Evolutionary conservation across 805 yeast genomes (phyloP), one percentile per base, ranked within the genome.

Genomic region (Soucietia sequanensis): DNA sequence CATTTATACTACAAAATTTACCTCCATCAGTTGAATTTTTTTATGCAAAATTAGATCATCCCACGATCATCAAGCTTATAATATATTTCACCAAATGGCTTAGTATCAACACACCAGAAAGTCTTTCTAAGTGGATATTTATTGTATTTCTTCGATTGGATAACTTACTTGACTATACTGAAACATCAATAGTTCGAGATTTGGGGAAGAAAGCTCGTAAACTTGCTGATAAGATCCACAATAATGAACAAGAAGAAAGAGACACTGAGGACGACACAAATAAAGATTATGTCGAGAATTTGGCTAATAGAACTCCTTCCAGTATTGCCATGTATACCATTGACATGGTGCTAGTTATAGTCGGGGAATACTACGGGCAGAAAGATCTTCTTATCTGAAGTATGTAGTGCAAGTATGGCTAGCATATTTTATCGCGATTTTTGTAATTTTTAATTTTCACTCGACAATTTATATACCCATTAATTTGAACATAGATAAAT

Each of bases 131-230:
- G 35, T 68, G 74, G 74, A 54, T 68, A 6, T 68, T 60, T 51
- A 37, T 45, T 13, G 37, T 59, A 7, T 51, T 68, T 25, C 41
- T 65, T 14, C 48, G 70, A 18, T 41, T 66, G n/a, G 73, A 67
- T 42, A 44, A 44, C 22, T 49, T 52, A 2, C 39, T 68, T 17
- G 70, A 66, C 23, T 48, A 50, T 17, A 51, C 47, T 30, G 72
- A 68, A 36, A 22, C 46, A 16, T 48, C 68, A 4, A 44, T 64
- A 10, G 47, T 68, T 15, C 50, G 72, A 20, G 66, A 57, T 6
- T 49, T 68, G 38, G 72, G 61, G 2, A 50, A 54, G 37, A 68
- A 68, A 43, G 72, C 74, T 2, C 34, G 49, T 11, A 62, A 60
- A 30, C 38, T 66, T 11, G 36, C 45, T 6, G 37, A 23, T 10